Base-by-base conservation (phyloP, 805 yeast species). In the Metschnikowia lachancei region DNA sequence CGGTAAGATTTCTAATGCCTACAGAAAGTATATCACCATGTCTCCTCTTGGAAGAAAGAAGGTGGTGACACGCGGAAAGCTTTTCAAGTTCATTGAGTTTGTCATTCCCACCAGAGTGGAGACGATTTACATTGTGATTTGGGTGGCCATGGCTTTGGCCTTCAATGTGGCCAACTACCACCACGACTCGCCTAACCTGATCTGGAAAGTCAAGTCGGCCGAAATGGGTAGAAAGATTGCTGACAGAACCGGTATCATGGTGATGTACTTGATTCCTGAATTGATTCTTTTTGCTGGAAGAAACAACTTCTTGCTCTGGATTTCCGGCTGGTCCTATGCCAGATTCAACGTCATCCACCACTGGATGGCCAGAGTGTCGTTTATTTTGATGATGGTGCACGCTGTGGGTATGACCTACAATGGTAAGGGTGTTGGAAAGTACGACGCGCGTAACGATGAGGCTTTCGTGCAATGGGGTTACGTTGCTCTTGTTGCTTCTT, bases 311-410 rank as follows among this genome's bases (percentile, higher is more conserved):
- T 69, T 87, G 57, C 75, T 78, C 51, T 68, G 66, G 59, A 44
- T 83, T 4, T 76, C 90, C 1, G 88, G 91, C 2, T 74, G 86
- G 70, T 63, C 81, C 0, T 82, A 77, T 54, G 66, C 81, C 12
- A 74, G 84, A 1, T 85, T 87, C 65, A 71, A 80, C 55, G 65
- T 71, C 24, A 78, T 77, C 57, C 96, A 88, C 64, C 82, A 75
- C 61, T 82, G 87, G 85, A 63, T 75, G 38, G 84, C 86, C 1
- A 69, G 83, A 52, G 67, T 75, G 0, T 66, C 74, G 54, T 65
- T 75, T 8, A 53, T 77, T n/a, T 64, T 80, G 44, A 74, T 75
- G 6, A 54, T 81, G 29, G 66, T 83, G 14, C 94, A 86, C 57
- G 75, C 67, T 1, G 54, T 61, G 17, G 51, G 66, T n/a, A 66